phyloP scores from a whole-genome alignment of 257 asterid genomes.

The Gentiana dahurica region DNA sequence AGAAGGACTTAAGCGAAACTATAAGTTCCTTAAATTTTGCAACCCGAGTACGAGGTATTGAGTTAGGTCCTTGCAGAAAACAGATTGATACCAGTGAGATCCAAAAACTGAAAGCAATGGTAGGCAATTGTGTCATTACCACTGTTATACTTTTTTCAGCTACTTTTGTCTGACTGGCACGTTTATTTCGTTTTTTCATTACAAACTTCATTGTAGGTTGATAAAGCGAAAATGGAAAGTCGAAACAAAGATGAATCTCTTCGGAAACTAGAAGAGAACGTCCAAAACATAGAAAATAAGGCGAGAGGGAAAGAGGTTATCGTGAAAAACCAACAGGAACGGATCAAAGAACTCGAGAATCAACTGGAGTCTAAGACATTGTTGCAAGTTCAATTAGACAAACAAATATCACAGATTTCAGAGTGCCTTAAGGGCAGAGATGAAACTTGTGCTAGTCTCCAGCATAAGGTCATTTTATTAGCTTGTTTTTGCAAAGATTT shows the following conservation, averaged over 20 bases:
- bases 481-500: background rate
- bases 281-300: conserved; percentile 68
- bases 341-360: conserved; percentile 67
- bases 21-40: conserved; percentile 88
- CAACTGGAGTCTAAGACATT: conserved; percentile 53
- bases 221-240: conserved; percentile 67
- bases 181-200: conserved; percentile 2
- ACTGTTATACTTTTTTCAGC: background rate
- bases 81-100: conserved; percentile 76
- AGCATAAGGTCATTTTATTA: conserved; percentile 47
- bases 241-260: conserved; percentile 66
- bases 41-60: conserved; percentile 85
- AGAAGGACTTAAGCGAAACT: conserved; percentile 77
- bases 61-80: conserved; percentile 73
- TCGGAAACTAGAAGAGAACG: conserved; percentile 69
- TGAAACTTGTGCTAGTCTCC: conserved; percentile 60
- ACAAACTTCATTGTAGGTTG: conserved; percentile 37
- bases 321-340: conserved; percentile 61
- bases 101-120: conserved; percentile 70
- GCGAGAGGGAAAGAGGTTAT: conserved; percentile 69
- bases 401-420: conserved; percentile 52
- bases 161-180: background rate
- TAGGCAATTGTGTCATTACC: conserved; percentile 17
- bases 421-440: conserved; percentile 71
- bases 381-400: conserved; percentile 51